Conservation (phyloP, 2,329 filamentous ascomycete species). For the Rugonectria rugulosa region DNA sequence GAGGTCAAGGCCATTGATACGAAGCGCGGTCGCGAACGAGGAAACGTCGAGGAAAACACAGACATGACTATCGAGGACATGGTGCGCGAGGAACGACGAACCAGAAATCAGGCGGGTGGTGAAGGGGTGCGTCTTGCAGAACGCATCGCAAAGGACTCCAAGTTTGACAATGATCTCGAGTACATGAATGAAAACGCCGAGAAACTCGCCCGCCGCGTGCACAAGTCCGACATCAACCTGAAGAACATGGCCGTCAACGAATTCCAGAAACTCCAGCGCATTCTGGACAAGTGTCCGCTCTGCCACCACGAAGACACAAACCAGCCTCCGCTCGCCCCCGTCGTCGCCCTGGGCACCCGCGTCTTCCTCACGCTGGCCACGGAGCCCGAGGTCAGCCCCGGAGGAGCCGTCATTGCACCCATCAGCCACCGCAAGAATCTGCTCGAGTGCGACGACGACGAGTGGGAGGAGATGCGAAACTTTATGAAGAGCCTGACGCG, state of each 20-base stretch:
- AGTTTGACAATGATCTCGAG: constrained; percentile 91
- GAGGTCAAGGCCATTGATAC: constrained; percentile 83
- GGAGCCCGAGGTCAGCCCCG: constrained; percentile 83
- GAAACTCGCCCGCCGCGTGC: constrained; percentile 85
- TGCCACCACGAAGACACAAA: constrained; percentile 88
- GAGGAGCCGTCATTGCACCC: constrained; percentile 88
- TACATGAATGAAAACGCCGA: constrained; percentile 97
- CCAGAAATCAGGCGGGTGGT: constrained; percentile 76
- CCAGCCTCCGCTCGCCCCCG: constrained; percentile 79
- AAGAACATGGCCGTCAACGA: constrained; percentile 88
- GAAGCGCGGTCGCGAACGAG: constrained; percentile 84
- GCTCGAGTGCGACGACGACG: constrained; percentile 97
- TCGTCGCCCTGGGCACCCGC: constrained; percentile 85
- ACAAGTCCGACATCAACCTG: constrained; percentile 87
- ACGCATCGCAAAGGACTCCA: constrained; percentile 90
- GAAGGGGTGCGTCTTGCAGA: constrained; percentile 87
- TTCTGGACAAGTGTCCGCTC: constrained; percentile 86
- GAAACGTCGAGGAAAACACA: constrained; percentile 86
- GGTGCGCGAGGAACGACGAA: constrained; percentile 92
- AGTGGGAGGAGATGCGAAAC: constrained; percentile 98
- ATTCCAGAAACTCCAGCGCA: constrained; percentile 87
- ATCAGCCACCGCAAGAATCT: constrained; percentile 88
- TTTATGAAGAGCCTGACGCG: constrained; percentile 97
- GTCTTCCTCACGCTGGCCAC: constrained; percentile 90
- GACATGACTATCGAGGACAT: constrained; percentile 98